phyloP scores from a whole-genome alignment of 345 rosid genomes.

The Dovyalis caffra region DNA sequence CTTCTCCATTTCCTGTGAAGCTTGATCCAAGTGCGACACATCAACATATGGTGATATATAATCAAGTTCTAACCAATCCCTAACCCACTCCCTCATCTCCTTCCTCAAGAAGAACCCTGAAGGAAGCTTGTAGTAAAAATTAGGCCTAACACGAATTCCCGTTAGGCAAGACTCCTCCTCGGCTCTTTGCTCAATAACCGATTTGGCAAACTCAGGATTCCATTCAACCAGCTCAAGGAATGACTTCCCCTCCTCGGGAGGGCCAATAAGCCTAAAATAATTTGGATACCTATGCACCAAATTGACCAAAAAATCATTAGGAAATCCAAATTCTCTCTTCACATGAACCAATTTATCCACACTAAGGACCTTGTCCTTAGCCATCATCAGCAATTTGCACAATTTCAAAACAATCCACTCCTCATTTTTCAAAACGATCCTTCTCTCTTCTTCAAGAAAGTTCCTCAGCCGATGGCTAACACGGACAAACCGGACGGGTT shows the following conservation, averaged over 20 bases:
- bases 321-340: constrained; percentile 89
- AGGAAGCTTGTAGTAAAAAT: constrained; percentile 65
- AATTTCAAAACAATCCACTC: constrained; percentile 60
- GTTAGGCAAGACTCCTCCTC: constrained; percentile 51
- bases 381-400: constrained; percentile 84
- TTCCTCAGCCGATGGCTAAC: constrained; percentile 47
- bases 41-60: constrained; percentile 78
- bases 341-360: constrained; percentile 70
- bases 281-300: constrained; percentile 65
- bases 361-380: constrained; percentile 56
- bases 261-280: constrained; percentile 56
- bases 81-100: constrained; percentile 93
- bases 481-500: constrained; percentile 53
- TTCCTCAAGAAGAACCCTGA: constrained; percentile 64
- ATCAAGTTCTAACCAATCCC: constrained; percentile 86
- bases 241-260: constrained; percentile 56
- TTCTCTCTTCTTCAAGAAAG: constrained; percentile 66
- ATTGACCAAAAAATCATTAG: constrained; percentile 61
- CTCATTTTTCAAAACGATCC: constrained; percentile 51
- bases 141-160: constrained; percentile 62
- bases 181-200: constrained; percentile 56
- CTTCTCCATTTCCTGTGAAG: constrained; percentile 85
- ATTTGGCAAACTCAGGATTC: constrained; percentile 67
- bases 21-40: constrained; percentile 61
- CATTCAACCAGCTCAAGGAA: constrained; percentile 64